A percentile compares a stretch with the other conserved stretches of the same genome.
phyloP scores from a whole-genome alignment of 2,329 filamentous ascomycete species.

The Alternaria angustiovoidea region DNA sequence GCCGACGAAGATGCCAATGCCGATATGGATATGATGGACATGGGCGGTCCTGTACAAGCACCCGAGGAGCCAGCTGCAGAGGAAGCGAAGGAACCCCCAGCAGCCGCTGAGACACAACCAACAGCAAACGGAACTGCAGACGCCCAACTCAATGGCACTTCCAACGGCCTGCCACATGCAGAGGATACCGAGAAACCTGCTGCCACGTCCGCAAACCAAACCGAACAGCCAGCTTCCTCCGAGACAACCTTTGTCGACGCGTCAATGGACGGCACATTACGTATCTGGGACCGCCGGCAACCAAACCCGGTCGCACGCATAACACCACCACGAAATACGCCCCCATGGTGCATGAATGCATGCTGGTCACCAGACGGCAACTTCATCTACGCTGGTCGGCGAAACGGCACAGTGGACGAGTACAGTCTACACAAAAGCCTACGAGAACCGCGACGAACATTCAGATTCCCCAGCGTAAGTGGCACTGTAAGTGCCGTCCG shows the following conservation, averaged over 20 bases:
- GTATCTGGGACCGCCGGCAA: slow-evolving; percentile 90
- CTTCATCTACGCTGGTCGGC: slow-evolving; percentile 87
- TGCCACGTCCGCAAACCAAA: slow-evolving; percentile 39
- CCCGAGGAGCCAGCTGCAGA: slow-evolving; percentile 37
- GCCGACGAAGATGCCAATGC: slow-evolving; percentile 53
- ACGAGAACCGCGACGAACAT: slow-evolving; percentile 76
- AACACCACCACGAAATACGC: slow-evolving; percentile 74
- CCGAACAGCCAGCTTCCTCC: slow-evolving; percentile 61
- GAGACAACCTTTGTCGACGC: slow-evolving; percentile 88
- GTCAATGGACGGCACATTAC: slow-evolving; percentile 83
- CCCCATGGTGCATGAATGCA: slow-evolving; percentile 97
- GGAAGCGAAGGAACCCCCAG: slow-evolving; percentile 29
- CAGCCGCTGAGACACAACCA: slow-evolving; percentile 23
- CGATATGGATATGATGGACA: slow-evolving; percentile 57
- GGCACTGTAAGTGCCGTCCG: slow-evolving; percentile 87
- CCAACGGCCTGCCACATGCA: slow-evolving; percentile 62
- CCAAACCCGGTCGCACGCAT: slow-evolving; percentile 82
- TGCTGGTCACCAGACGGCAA: slow-evolving; percentile 98
- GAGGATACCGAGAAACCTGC: slow-evolving; percentile 53
- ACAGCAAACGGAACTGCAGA: slow-evolving; percentile 31
- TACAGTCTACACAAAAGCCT: slow-evolving; percentile 84
- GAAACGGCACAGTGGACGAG: slow-evolving; percentile 94
- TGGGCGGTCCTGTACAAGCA: slow-evolving; percentile 54
- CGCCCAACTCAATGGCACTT: slow-evolving; percentile 20
- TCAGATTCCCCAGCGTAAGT: slow-evolving; percentile 89